Evolutionary conservation across 257 asterid genomes (phyloP).

Genomic region (Solanum arcanum): DNA sequence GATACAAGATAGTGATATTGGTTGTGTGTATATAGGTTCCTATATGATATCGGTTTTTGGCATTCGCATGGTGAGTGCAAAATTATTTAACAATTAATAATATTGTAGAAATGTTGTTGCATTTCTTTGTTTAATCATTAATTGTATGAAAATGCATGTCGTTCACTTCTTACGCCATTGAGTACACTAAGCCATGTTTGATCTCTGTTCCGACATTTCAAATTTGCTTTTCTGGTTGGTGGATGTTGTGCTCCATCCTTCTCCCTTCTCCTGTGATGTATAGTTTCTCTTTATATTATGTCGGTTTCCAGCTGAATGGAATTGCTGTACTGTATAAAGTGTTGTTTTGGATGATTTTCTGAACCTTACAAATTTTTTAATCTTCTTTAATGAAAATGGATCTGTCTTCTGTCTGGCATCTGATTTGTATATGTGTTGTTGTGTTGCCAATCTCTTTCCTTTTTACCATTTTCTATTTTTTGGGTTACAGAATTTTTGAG

Average conservation of each 20-base stretch:
- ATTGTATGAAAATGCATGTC: background rate
- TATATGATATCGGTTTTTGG: background rate
- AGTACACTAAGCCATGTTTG: background rate
- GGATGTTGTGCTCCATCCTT: background rate
- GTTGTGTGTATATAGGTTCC: background rate
- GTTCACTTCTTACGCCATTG: background rate
- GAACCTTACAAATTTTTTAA: background rate
- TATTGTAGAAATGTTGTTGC: background rate
- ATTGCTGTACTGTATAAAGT: background rate
- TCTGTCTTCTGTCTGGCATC: background rate
- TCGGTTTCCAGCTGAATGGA: background rate
- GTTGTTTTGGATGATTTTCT: background rate
- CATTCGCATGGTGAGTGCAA: background rate
- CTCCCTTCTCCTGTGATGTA: background rate
- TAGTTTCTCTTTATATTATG: background rate
- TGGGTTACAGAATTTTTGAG: background rate
- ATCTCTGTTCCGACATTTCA: background rate
- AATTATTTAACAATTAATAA: background rate
- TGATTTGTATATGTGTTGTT: background rate
- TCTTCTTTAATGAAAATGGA: background rate
- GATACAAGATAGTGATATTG: background rate
- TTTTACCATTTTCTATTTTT: background rate
- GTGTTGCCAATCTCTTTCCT: background rate
- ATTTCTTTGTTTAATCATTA: background rate
- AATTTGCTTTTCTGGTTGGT: background rate